Conservation (phyloP, 495 filamentous ascomycete species). For the Margaritispora aquatica region DNA sequence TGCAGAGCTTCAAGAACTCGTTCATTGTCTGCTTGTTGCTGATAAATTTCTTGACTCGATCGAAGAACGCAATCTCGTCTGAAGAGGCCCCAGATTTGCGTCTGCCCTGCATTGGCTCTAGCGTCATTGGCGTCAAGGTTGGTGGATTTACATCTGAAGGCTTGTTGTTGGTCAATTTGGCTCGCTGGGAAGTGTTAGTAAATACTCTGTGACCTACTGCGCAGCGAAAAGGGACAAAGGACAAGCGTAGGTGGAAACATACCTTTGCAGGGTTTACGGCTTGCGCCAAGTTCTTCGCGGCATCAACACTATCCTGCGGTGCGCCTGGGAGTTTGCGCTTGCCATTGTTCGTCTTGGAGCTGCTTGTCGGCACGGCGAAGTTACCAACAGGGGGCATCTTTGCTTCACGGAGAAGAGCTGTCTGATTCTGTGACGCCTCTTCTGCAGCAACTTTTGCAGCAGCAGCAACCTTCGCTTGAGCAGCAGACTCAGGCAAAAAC, state of each 20-base stretch:
- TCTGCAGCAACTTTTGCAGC: conserved; percentile 63
- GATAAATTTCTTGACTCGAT: conserved; percentile 93
- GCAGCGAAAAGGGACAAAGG: too few relatives aligned
- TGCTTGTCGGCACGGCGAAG: conserved; percentile 76
- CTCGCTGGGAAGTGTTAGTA: conserved; percentile 31
- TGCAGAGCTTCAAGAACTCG: conserved; percentile 94
- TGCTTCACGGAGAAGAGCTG: conserved; percentile 41
- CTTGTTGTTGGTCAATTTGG: conserved; percentile 63
- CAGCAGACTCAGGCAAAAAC: conserved; percentile 94
- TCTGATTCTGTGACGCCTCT: conserved; percentile 35
- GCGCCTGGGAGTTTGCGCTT: conserved; percentile 44
- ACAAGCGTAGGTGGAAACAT: background rate
- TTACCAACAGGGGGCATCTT: conserved; percentile 93
- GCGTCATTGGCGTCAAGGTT: conserved; percentile 77
- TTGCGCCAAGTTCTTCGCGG: conserved; percentile 5
- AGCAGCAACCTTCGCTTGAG: conserved; percentile 71
- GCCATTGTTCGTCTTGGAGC: conserved; percentile 56
- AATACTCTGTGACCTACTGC: too few relatives aligned
- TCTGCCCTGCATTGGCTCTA: conserved; percentile 72
- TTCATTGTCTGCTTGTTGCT: conserved; percentile 84
- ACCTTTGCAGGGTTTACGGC: conserved; percentile 36
- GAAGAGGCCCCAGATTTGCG: conserved; percentile 46
- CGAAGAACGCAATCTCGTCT: conserved; percentile 91
- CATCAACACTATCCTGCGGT: conserved; percentile 5
- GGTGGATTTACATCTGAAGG: conserved; percentile 54